Evolutionary conservation across 1,139 yeast species (phyloP).

Genomic region (Magnusiomyces ingens): DNA sequence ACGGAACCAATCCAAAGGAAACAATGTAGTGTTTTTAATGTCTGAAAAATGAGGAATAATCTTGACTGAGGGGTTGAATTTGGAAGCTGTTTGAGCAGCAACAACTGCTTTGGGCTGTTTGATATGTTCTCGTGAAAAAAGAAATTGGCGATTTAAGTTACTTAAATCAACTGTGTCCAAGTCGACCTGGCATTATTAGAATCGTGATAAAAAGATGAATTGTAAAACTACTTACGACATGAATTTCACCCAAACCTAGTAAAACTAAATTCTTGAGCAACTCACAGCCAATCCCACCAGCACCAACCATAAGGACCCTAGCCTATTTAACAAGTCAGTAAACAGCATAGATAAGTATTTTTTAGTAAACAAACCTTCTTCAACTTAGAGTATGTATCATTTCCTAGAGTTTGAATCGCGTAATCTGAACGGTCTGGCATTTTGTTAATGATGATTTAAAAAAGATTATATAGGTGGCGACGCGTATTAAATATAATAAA

Average conservation of each 20-base stretch:
- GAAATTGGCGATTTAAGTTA: constrained; percentile 86
- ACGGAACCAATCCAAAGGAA: constrained; percentile 75
- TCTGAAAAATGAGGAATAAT: constrained; percentile 81
- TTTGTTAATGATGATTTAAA: background rate
- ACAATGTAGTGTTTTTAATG: constrained; percentile 67
- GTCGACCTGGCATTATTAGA: constrained; percentile 41
- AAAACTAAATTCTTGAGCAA: constrained; percentile 76
- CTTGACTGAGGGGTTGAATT: constrained; percentile 68
- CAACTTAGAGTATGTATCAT: constrained; percentile 14
- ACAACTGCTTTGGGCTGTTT: constrained; percentile 75
- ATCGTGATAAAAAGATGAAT: background rate
- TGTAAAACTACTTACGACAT: constrained; percentile 40
- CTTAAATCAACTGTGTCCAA: constrained; percentile 89
- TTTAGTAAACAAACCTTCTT: constrained; percentile 15
- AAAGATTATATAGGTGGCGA: background rate
- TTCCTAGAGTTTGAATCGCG: constrained; percentile 19
- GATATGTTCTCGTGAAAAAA: constrained; percentile 80
- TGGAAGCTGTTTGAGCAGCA: constrained; percentile 73
- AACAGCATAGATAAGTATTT: background rate
- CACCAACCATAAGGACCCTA: constrained; percentile 79
- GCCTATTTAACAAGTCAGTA: constrained; percentile 16
- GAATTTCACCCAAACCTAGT: constrained; percentile 83
- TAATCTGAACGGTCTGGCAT: constrained; percentile 15
- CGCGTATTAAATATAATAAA: background rate
- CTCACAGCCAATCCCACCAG: constrained; percentile 99